Conservation (phyloP, 73 alveolate genomes). For the Paramecium sexaurelia region DNA sequence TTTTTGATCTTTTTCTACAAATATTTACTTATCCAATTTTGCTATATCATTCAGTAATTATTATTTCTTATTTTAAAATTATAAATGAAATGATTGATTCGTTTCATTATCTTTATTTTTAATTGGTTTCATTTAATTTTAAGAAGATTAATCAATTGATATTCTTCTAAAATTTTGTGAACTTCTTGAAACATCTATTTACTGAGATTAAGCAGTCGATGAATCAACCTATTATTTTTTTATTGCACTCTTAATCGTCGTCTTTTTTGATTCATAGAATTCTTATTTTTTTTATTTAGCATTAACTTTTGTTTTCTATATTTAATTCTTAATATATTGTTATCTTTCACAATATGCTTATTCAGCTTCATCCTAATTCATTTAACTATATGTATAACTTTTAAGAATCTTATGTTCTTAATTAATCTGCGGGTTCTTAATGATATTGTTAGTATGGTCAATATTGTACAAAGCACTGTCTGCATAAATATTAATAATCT, state of each 20-base stretch:
- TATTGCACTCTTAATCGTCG: background rate
- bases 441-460: background rate
- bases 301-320: background rate
- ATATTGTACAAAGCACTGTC: background rate
- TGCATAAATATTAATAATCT: background rate
- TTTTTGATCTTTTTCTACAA: background rate
- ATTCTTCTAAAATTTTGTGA: background rate
- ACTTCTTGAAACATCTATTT: background rate
- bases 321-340: background rate
- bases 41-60: background rate
- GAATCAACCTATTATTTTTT: background rate
- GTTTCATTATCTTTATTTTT: background rate
- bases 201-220: background rate
- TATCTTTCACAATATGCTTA: background rate
- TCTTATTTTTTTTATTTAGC: background rate
- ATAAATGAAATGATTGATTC: background rate
- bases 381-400: background rate
- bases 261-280: background rate
- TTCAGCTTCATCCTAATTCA: background rate
- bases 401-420: background rate
- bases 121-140: background rate
- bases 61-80: background rate
- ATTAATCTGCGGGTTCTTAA: background rate
- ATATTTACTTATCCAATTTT: background rate
- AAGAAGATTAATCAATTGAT: background rate